These are phyloP conservation scores for Mycena belliarum DNA, from an alignment of 768 basidiomycete species.

Conservation along the genomic window DNA sequence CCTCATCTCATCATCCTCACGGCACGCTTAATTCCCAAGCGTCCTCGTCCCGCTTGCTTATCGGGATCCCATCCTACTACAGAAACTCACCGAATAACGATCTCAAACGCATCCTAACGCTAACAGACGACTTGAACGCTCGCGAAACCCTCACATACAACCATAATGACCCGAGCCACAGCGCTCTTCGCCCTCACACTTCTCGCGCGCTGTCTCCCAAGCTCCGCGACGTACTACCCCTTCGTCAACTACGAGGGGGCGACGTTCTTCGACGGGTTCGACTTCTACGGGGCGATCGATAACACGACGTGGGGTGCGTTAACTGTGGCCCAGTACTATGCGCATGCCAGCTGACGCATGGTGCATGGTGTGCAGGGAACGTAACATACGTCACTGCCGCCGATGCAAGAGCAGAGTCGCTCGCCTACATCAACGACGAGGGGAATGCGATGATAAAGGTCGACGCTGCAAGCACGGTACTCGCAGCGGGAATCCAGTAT, in stretches of 20 bases:
- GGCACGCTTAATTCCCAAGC: too few relatives aligned
- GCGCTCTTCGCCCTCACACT: not conserved
- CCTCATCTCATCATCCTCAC: too few relatives aligned
- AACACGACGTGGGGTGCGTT: slow-evolving; percentile 23
- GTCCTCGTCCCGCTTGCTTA: too few relatives aligned
- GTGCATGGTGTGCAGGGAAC: slow-evolving; percentile 45
- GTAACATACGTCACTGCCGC: slow-evolving; percentile 57
- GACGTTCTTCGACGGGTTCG: slow-evolving; percentile 21
- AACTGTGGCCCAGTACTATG: too few relatives aligned
- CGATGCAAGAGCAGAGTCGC: slow-evolving; percentile 45
- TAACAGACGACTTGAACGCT: too few relatives aligned
- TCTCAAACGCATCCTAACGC: too few relatives aligned
- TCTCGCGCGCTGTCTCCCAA: not conserved
- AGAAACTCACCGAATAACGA: too few relatives aligned
- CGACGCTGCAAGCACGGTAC: slow-evolving; percentile 53
- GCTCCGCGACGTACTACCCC: slow-evolving; percentile 14
- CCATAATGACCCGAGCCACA: slow-evolving; percentile 1
- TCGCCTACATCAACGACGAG: slow-evolving; percentile 60
- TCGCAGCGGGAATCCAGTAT: slow-evolving; percentile 10
- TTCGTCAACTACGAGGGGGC: slow-evolving; percentile 11
- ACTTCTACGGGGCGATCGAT: slow-evolving; percentile 20
- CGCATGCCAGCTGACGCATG: not conserved
- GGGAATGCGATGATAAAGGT: slow-evolving; percentile 74
- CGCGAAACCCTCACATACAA: not conserved
- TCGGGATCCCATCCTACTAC: too few relatives aligned